phyloP scores from a whole-genome alignment of 2,329 filamentous ascomycete species.

The Curvularia verruculosa region DNA sequence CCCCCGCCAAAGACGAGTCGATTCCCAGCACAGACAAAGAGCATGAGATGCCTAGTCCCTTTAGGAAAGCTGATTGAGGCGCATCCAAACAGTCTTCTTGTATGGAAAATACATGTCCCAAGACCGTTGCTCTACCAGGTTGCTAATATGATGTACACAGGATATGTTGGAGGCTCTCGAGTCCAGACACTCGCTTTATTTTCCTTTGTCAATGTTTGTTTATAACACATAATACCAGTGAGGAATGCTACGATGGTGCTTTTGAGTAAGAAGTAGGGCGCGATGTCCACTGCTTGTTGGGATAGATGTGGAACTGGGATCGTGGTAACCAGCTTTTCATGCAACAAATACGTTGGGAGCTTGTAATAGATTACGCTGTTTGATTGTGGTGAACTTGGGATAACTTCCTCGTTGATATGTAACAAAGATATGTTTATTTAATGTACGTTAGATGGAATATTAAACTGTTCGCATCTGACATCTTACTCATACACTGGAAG shows the following conservation, averaged over 20 bases:
- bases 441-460: not conserved
- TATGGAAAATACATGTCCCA: constrained; percentile 1
- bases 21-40: not conserved
- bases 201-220: not conserved
- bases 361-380: constrained; percentile 8
- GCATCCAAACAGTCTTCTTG: not conserved
- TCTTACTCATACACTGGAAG: not conserved
- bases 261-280: not conserved
- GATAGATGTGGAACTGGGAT: not conserved
- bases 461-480: not conserved
- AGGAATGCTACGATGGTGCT: not conserved
- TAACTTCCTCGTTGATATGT: not conserved
- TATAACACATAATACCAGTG: not conserved
- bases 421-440: not conserved
- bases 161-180: not conserved
- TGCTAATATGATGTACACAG: constrained; percentile 3
- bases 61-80: constrained; percentile 1
- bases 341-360: not conserved
- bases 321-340: not conserved
- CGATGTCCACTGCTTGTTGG: not conserved
- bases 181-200: not conserved
- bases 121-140: not conserved
- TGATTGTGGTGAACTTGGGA: not conserved
- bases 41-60: constrained; percentile 2
- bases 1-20: not conserved